phyloP scores from a whole-genome alignment of 345 rosid genomes.

The Garcia nutans region DNA sequence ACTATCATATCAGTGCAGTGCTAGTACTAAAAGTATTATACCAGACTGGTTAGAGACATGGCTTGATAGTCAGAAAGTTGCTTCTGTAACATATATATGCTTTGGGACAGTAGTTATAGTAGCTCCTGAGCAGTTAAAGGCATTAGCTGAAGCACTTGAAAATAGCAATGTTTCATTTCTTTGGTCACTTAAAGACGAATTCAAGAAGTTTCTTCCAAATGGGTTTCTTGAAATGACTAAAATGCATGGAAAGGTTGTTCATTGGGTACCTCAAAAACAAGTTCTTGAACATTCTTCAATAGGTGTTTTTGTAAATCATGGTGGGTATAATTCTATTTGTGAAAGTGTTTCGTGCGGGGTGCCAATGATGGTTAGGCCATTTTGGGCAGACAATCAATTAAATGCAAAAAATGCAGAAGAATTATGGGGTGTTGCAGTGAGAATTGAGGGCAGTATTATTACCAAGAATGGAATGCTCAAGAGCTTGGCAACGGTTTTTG shows the following conservation, averaged over 20 bases:
- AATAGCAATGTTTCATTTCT: constrained; percentile 18
- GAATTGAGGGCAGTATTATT: constrained; percentile 27
- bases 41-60: too few species aligned
- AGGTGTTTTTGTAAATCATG: constrained; percentile 3
- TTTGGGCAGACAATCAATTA: constrained; percentile 50
- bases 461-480: background rate
- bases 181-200: constrained; percentile 24
- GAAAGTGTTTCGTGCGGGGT: constrained; percentile 54
- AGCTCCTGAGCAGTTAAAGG: background rate
- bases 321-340: constrained; percentile 52
- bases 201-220: constrained; percentile 3
- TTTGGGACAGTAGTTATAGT: background rate
- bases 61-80: constrained; percentile 1
- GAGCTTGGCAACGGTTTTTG: background rate
- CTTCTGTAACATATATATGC: background rate
- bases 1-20: background rate
- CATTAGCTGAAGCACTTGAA: background rate
- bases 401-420: constrained; percentile 48
- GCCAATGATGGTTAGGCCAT: constrained; percentile 61
- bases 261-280: constrained; percentile 1
- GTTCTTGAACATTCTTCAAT: constrained; percentile 2
- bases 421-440: constrained; percentile 52
- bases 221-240: constrained; percentile 6
- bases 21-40: too few species aligned
- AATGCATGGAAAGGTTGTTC: constrained; percentile 5